Conservation (phyloP, 768 basidiomycete species). For the Chalciporus sphaerocephalus region DNA sequence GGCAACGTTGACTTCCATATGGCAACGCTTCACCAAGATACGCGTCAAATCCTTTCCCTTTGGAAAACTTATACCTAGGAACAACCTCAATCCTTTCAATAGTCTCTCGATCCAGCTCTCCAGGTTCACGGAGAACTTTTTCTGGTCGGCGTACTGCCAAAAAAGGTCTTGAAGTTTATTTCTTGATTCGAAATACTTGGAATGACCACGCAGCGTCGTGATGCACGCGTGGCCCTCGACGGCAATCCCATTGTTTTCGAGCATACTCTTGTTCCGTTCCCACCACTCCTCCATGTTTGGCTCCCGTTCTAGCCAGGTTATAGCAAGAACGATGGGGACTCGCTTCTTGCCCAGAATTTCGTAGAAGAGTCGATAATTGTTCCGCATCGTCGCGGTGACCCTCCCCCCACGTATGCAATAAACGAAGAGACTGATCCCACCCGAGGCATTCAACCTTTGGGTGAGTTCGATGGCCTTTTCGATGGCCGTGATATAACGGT, state of each 20-base stretch:
- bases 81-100: slow-evolving; percentile 16
- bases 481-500: slow-evolving; percentile 25
- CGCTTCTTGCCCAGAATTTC: slow-evolving; percentile 36
- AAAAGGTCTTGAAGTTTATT: slow-evolving; percentile 18
- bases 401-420: slow-evolving; percentile 32
- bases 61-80: slow-evolving; percentile 16
- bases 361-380: slow-evolving; percentile 34
- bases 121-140: slow-evolving; percentile 22
- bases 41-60: slow-evolving; percentile 19
- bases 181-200: slow-evolving; percentile 20
- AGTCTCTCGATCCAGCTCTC: slow-evolving; percentile 21
- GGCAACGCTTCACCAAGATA: slow-evolving; percentile 24
- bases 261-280: slow-evolving; percentile 21
- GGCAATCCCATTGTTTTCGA: slow-evolving; percentile 17
- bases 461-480: slow-evolving; percentile 32
- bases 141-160: slow-evolving; percentile 20
- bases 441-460: slow-evolving; percentile 19
- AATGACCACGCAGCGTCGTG: slow-evolving; percentile 20
- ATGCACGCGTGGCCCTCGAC: slow-evolving; percentile 29
- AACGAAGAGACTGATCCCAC: slow-evolving; percentile 29
- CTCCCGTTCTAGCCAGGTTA: slow-evolving; percentile 38
- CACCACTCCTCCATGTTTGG: slow-evolving; percentile 31
- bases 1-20: slow-evolving; percentile 20
- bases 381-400: slow-evolving; percentile 26
- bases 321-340: slow-evolving; percentile 37